These are phyloP conservation scores for Thecaphora frezii DNA, from an alignment of 1,284 basidiomycete species.

Conservation along the genomic window DNA sequence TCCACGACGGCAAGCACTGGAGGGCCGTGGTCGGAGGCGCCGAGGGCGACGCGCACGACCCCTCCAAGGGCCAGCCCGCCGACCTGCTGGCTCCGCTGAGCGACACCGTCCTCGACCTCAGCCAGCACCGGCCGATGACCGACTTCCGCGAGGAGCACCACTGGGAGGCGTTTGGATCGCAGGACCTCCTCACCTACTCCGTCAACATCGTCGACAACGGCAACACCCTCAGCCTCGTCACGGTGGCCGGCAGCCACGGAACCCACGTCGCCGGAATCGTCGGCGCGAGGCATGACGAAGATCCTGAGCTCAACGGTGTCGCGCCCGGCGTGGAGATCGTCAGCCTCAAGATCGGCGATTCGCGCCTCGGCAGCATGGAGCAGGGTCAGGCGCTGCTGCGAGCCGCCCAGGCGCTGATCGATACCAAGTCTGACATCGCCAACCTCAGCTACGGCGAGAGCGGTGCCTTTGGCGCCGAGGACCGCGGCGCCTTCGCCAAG, in stretches of 20 bases:
- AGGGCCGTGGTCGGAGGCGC: slow-evolving; percentile 57
- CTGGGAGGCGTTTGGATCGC: slow-evolving; percentile 54
- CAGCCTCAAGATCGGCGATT: slow-evolving; percentile 52
- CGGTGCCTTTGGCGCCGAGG: slow-evolving; percentile 53
- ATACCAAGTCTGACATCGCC: slow-evolving; percentile 56
- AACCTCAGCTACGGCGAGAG: slow-evolving; percentile 60
- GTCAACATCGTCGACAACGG: slow-evolving; percentile 56
- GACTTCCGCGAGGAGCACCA: slow-evolving; percentile 56
- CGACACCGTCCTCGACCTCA: slow-evolving; percentile 45
- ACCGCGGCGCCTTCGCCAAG: slow-evolving; percentile 56
- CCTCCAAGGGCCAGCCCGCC: slow-evolving; percentile 41
- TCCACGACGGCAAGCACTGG: slow-evolving; percentile 58
- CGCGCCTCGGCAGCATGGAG: slow-evolving; percentile 56
- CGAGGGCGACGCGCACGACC: slow-evolving; percentile 52
- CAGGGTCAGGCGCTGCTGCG: slow-evolving; percentile 59
- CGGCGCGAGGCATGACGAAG: slow-evolving; percentile 48
- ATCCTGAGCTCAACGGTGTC: slow-evolving; percentile 55
- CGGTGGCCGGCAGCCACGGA: slow-evolving; percentile 56
- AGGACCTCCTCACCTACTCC: slow-evolving; percentile 57
- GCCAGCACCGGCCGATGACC: slow-evolving; percentile 42
- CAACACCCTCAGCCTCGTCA: slow-evolving; percentile 51
- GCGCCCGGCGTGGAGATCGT: slow-evolving; percentile 58
- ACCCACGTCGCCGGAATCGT: slow-evolving; percentile 60
- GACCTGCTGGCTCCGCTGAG: slow-evolving; percentile 27
- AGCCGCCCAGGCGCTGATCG: slow-evolving; percentile 58